These are phyloP conservation scores for Polyplosphaeria fusca DNA, from an alignment of 495 filamentous ascomycete species.

Conservation along the genomic window DNA sequence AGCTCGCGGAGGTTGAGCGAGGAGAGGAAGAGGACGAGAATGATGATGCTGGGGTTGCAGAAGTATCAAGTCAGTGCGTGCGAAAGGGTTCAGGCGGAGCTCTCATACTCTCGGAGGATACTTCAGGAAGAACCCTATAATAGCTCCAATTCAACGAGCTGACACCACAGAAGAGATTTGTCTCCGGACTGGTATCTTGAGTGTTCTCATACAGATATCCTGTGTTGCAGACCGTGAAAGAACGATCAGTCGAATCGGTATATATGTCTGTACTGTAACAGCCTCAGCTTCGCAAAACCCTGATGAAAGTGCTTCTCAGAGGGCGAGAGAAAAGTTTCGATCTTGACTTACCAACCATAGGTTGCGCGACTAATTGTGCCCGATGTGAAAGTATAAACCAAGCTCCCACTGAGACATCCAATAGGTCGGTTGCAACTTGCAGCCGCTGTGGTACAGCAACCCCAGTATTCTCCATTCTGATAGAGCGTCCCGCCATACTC, in stretches of 20 bases:
- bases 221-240: slow-evolving; percentile 18
- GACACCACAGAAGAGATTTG: slow-evolving; percentile 21
- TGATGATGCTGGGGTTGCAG: not conserved
- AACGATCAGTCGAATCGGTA: slow-evolving; percentile 10
- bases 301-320: no score
- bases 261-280: slow-evolving; percentile 1
- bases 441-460: slow-evolving; percentile 16
- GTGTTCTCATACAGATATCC: slow-evolving; percentile 21
- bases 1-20: not conserved
- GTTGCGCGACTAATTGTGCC: not conserved
- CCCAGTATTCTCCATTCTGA: slow-evolving; percentile 7
- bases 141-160: slow-evolving; percentile 19
- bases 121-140: not conserved
- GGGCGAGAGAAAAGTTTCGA: no score
- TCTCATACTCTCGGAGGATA: slow-evolving; percentile 5
- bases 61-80: not conserved
- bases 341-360: slow-evolving; percentile 8
- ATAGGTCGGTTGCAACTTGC: slow-evolving; percentile 5
- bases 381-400: slow-evolving; percentile 12
- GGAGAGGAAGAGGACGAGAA: not conserved
- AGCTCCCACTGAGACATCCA: slow-evolving; percentile 15
- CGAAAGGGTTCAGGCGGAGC: not conserved
- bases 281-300: no score
- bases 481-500: slow-evolving; percentile 13
- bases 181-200: slow-evolving; percentile 9